A percentile compares a stretch with the other conserved stretches of the same genome.
Evolutionary conservation across 106 monocot genomes (phyloP).

Genomic region (Cymbidium sinense): DNA sequence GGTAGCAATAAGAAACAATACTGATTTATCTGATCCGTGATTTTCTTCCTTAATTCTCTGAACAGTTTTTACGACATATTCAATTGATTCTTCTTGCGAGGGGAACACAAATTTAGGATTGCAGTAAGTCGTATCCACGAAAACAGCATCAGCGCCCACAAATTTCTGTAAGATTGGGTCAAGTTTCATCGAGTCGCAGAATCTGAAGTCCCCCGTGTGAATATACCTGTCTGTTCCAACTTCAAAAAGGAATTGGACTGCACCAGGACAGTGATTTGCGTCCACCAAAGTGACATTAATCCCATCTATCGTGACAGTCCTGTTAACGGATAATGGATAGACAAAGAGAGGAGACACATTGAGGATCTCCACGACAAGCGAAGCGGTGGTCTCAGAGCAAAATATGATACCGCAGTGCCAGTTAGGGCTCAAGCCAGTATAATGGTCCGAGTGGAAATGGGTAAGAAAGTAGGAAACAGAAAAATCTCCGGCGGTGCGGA

Average conservation of each 20-base stretch:
- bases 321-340: conserved; percentile 33
- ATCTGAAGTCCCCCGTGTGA: conserved; percentile 90
- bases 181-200: conserved; percentile 55
- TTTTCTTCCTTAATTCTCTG: conserved; percentile 33
- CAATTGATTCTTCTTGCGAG: conserved; percentile 70
- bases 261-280: conserved; percentile 95
- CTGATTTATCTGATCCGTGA: conserved; percentile 19
- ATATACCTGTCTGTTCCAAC: conserved; percentile 47
- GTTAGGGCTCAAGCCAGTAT: conserved; percentile 45
- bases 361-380: conserved; percentile 48
- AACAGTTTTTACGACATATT: conserved; percentile 53
- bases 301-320: conserved; percentile 45
- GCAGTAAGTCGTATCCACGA: conserved; percentile 89
- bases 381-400: conserved; percentile 71
- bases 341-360: conserved; percentile 52
- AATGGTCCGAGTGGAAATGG: conserved; percentile 97
- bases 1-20: conserved; percentile 67
- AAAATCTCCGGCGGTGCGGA: conserved; percentile 68
- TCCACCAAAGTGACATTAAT: conserved; percentile 59
- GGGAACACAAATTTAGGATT: conserved; percentile 80
- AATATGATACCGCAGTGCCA: conserved; percentile 76
- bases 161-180: conserved; percentile 41
- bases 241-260: conserved; percentile 78
- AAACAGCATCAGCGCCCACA: conserved; percentile 77
- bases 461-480: conserved; percentile 92